Percentiles rank a stretch among this genome's conserved stretches.
phyloP scores from a whole-genome alignment of 2,329 filamentous ascomycete species.

The Catunica adiposa region DNA sequence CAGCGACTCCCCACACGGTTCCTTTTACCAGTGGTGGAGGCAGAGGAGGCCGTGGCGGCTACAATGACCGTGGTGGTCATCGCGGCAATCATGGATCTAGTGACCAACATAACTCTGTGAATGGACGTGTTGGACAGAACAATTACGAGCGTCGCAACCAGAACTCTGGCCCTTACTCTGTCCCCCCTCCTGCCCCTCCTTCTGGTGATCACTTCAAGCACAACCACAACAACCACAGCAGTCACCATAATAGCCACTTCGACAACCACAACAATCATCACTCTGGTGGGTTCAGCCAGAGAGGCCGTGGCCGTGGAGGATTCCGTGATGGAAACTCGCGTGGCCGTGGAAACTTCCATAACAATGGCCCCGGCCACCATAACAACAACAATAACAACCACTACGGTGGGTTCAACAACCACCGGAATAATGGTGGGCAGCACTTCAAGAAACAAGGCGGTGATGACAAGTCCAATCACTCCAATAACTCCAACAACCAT shows the following conservation, averaged over 20 bases:
- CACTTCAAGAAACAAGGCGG: conserved; percentile 14
- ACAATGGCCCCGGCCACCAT: conserved; percentile 28
- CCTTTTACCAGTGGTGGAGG: conserved; percentile 12
- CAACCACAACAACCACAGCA: conserved; percentile 14
- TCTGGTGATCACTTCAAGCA: conserved; percentile 15
- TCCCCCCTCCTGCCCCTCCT: conserved; percentile 25
- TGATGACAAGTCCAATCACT: conserved; percentile 19
- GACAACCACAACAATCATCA: conserved; percentile 17
- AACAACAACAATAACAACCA: conserved; percentile 21
- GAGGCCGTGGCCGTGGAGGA: conserved; percentile 22
- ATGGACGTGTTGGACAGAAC: conserved; percentile 10
- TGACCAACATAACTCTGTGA: conserved; percentile 12
- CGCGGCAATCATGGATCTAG: conserved; percentile 8
- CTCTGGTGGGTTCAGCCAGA: conserved; percentile 18
- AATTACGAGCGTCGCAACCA: conserved; percentile 10
- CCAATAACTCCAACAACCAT: conserved; percentile 19
- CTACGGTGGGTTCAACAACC: conserved; percentile 10
- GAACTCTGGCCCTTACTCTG: conserved; percentile 23
- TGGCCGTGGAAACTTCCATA: conserved; percentile 28
- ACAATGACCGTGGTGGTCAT: conserved; percentile 28
- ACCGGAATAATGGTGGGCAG: conserved; percentile 11
- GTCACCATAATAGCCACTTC: conserved; percentile 15
- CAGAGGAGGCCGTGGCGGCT: conserved; percentile 19
- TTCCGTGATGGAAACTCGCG: conserved; percentile 17
- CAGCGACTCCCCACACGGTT: conserved; percentile 21